These are phyloP conservation scores for Suillus lakei DNA, from an alignment of 768 basidiomycete genomes.

Conservation along the genomic window DNA sequence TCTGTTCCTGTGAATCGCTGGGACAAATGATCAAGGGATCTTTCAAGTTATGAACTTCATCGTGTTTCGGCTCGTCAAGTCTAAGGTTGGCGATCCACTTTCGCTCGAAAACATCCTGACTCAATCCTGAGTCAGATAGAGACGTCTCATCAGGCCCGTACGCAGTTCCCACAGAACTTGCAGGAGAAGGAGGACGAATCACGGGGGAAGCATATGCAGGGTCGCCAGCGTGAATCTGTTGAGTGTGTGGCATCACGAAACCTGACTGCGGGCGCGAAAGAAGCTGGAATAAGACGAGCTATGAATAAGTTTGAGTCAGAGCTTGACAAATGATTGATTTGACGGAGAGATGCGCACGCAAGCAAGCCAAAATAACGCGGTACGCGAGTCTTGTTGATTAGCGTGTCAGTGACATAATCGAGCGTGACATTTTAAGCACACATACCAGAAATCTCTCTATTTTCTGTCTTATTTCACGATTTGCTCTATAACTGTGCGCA, in stretches of 20 bases:
- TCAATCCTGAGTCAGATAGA: conserved; percentile 43
- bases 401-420: conserved; percentile 31
- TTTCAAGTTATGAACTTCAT: conserved; percentile 41
- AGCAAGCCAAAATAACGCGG: conserved; percentile 28
- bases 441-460: neutral
- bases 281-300: neutral
- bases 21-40: conserved; percentile 38
- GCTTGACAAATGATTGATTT: neutral
- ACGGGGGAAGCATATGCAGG: conserved; percentile 50
- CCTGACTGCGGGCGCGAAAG: conserved; percentile 13
- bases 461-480: neutral
- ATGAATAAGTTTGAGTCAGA: conserved; percentile 5
- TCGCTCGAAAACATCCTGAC: conserved; percentile 40
- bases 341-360: neutral
- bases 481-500: neutral
- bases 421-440: neutral
- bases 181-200: conserved; percentile 50
- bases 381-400: conserved; percentile 37
- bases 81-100: conserved; percentile 40
- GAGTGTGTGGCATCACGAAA: conserved; percentile 33
- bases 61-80: conserved; percentile 39
- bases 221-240: conserved; percentile 37
- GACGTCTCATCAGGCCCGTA: conserved; percentile 52
- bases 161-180: conserved; percentile 51
- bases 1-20: conserved; percentile 41